Conservation (phyloP, 2,329 filamentous ascomycete genomes). For the Monilinia vaccinii-corymbosi region DNA sequence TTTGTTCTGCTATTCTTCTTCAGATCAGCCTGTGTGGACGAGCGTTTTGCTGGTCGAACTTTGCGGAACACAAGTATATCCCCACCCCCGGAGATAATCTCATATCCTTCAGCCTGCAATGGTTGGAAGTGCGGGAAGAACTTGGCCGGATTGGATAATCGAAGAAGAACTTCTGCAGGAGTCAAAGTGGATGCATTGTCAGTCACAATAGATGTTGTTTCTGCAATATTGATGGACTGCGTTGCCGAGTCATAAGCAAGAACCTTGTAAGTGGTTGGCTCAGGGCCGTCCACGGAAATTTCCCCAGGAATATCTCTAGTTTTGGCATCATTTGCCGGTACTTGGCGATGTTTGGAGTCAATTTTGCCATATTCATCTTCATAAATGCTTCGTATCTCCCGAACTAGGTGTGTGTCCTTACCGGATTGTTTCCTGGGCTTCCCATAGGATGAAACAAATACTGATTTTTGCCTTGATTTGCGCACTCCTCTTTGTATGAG, state of each 20-base stretch:
- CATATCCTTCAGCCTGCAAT: constrained; percentile 53
- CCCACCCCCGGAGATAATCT: constrained; percentile 53
- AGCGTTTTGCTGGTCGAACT: constrained; percentile 32
- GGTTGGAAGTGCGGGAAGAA: constrained; percentile 55
- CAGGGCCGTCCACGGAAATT: background rate
- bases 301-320: background rate
- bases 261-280: constrained; percentile 47
- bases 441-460: constrained; percentile 13
- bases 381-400: constrained; percentile 34
- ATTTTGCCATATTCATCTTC: constrained; percentile 35
- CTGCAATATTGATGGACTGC: constrained; percentile 47
- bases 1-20: constrained; percentile 32
- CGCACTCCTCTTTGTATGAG: constrained; percentile 7
- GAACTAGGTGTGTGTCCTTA: constrained; percentile 29
- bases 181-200: constrained; percentile 42
- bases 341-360: constrained; percentile 26
- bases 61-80: constrained; percentile 61
- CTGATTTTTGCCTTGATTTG: constrained; percentile 13
- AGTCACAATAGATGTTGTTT: constrained; percentile 47
- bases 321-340: constrained; percentile 3
- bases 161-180: constrained; percentile 50
- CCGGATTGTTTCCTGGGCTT: constrained; percentile 5
- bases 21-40: constrained; percentile 15
- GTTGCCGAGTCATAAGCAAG: constrained; percentile 55
- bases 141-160: constrained; percentile 51